Conservation (phyloP, 176 grass and related monocot species). For the Aegilops umbellulata region DNA sequence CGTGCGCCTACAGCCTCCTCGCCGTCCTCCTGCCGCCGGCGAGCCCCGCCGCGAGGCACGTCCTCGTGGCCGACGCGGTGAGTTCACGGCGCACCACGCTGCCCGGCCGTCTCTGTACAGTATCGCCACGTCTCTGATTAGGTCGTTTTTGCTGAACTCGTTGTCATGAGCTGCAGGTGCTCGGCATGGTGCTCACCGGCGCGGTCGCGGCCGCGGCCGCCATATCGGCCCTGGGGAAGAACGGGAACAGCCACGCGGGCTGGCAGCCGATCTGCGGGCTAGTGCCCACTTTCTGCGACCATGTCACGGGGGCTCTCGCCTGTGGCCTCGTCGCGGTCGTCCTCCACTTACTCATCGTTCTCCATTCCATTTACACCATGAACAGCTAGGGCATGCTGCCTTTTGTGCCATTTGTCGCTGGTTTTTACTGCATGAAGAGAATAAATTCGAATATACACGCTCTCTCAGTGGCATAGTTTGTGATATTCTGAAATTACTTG, state of each 20-base stretch:
- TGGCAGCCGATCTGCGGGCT: constrained; percentile 65
- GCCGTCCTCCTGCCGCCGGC: constrained; percentile 37
- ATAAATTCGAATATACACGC: not conserved
- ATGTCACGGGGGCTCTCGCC: constrained; percentile 53
- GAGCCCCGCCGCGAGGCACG: constrained; percentile 35
- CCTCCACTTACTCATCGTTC: constrained; percentile 31
- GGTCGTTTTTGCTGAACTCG: not conserved
- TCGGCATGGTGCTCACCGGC: constrained; percentile 57
- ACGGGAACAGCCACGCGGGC: constrained; percentile 62
- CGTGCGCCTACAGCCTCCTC: constrained; percentile 45
- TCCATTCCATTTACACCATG: constrained; percentile 45
- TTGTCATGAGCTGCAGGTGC: constrained; percentile 30
- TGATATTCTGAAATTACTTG: not conserved
- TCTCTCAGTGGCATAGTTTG: not conserved
- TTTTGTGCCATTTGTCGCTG: not conserved
- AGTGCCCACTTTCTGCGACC: constrained; percentile 55
- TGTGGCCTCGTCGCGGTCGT: constrained; percentile 35
- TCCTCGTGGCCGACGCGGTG: constrained; percentile 61
- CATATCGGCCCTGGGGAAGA: constrained; percentile 56
- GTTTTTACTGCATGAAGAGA: not conserved
- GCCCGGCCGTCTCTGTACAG: not conserved
- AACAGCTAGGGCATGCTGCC: not conserved
- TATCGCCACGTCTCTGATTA: not conserved
- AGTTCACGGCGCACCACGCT: not conserved
- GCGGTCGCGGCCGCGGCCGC: constrained; percentile 46